Conservation (phyloP, 257 asterid species). For the Ajuga chamaepitys region DNA sequence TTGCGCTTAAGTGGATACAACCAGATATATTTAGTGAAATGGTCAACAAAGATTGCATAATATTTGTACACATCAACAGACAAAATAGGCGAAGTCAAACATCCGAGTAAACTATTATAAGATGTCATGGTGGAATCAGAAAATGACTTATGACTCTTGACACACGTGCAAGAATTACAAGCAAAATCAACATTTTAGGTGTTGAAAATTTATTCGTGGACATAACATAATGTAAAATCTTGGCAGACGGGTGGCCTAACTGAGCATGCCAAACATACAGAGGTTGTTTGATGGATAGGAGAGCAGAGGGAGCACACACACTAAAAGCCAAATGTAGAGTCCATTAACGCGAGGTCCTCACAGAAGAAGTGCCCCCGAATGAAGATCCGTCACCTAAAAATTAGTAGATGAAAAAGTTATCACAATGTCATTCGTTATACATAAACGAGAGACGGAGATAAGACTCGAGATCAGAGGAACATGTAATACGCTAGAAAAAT, state of each 20-base stretch:
- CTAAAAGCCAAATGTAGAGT: not conserved
- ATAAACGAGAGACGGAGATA: not conserved
- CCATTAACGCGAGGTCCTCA: too few species aligned
- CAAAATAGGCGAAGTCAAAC: not conserved
- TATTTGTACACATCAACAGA: too few species aligned
- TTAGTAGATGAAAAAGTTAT: not conserved
- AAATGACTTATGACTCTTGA: not conserved
- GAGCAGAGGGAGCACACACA: not conserved
- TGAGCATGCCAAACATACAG: not conserved
- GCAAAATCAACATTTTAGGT: not conserved
- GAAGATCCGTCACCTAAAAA: too few species aligned
- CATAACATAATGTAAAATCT: not conserved
- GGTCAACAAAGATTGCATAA: not conserved
- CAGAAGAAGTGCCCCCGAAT: not conserved
- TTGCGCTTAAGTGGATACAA: not conserved
- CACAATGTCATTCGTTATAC: not conserved
- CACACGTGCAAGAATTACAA: not conserved
- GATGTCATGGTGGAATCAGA: not conserved
- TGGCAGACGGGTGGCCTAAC: not conserved
- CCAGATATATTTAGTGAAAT: too few species aligned
- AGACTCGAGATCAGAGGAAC: not conserved
- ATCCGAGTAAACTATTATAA: too few species aligned
- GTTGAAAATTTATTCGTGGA: not conserved
- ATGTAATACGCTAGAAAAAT: not conserved
- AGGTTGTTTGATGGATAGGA: not conserved